Evolutionary conservation across 176 grass and related monocot genomes (phyloP).

Genomic region (Paspalum vaginatum): DNA sequence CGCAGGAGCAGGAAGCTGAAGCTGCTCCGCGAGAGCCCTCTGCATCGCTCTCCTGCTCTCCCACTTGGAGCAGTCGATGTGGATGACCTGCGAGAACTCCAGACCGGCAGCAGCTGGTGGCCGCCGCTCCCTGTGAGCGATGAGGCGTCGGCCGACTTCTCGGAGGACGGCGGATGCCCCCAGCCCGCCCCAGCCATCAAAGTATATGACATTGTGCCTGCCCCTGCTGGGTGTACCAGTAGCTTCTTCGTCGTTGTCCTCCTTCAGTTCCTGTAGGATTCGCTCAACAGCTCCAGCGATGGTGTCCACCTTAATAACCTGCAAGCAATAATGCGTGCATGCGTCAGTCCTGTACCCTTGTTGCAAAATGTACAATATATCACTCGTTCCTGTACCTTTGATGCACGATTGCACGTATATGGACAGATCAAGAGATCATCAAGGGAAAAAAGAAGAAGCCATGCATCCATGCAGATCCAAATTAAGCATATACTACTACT

Average conservation of each 20-base stretch:
- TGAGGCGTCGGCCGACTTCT: not conserved
- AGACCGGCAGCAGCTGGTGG: no score
- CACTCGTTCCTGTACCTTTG: no score
- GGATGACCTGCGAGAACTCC: not conserved
- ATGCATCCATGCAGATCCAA: no score
- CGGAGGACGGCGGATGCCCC: not conserved
- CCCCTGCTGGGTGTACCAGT: not conserved
- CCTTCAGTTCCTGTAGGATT: not conserved
- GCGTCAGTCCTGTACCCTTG: not conserved
- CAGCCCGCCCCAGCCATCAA: not conserved
- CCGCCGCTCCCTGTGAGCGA: no score
- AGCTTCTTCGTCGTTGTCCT: no score
- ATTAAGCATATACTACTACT: no score
- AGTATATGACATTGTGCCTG: not conserved
- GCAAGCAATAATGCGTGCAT: not conserved
- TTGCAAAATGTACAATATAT: no score
- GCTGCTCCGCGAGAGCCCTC: not conserved
- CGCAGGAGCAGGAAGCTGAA: not conserved
- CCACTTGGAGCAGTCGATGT: slow-evolving; percentile 12
- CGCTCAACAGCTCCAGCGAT: not conserved
- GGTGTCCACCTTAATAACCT: not conserved
- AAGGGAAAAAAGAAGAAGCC: no score
- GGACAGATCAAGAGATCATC: no score
- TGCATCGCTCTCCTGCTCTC: slow-evolving; percentile 24
- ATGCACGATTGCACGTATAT: no score